Evolutionary conservation across 148 eudicot species (phyloP).

Genomic region (Arctostaphylos glauca): DNA sequence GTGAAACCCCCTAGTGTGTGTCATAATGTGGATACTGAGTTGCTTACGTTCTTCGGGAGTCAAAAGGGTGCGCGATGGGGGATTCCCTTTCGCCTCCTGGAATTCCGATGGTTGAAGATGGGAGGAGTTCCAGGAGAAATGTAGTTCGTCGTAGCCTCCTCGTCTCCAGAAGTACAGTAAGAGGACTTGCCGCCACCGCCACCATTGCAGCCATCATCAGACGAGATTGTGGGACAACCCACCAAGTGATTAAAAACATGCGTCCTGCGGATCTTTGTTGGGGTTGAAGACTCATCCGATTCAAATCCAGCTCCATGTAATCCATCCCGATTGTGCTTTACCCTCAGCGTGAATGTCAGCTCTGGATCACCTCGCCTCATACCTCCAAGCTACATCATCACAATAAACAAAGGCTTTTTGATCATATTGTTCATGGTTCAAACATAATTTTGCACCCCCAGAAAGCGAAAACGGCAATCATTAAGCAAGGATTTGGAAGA

Average conservation of each 20-base stretch:
- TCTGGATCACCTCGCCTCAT: constrained; percentile 40
- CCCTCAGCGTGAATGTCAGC: constrained; percentile 32
- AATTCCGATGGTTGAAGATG: constrained; percentile 33
- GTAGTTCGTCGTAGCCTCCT: constrained; percentile 16
- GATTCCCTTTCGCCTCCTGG: constrained; percentile 43
- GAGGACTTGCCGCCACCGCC: constrained; percentile 17
- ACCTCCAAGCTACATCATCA: constrained; percentile 33
- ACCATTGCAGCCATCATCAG: constrained; percentile 4
- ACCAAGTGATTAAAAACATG: constrained; percentile 15
- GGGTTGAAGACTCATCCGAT: constrained; percentile 31
- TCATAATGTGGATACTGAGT: background rate
- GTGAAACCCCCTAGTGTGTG: background rate
- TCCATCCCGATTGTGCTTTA: constrained; percentile 22
- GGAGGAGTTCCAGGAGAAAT: constrained; percentile 45
- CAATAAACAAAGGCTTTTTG: background rate
- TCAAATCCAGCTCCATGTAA: constrained; percentile 16
- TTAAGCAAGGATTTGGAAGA: too few species aligned
- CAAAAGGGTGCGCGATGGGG: constrained; percentile 48
- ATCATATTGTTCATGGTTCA: background rate
- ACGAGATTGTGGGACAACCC: background rate
- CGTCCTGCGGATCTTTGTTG: constrained; percentile 23
- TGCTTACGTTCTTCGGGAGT: background rate
- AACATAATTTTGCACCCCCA: too few species aligned
- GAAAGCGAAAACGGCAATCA: too few species aligned
- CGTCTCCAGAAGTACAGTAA: constrained; percentile 19